Percentiles rank a stretch among this genome's conserved stretches.
Conservation (phyloP, 2,329 filamentous ascomycete species). For the Penicillium decumbens region DNA sequence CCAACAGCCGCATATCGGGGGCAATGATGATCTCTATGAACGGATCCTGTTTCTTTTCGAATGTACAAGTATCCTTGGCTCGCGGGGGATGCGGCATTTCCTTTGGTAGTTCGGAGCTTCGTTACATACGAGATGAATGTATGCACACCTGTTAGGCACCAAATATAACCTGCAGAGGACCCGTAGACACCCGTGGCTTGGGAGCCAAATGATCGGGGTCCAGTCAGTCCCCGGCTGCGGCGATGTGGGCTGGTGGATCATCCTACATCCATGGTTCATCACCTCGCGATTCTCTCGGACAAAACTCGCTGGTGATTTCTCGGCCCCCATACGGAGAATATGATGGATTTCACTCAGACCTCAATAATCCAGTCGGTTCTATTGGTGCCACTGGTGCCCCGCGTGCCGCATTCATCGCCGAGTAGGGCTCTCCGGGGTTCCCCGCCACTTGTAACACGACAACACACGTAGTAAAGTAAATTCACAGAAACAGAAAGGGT, state of each 20-base stretch:
- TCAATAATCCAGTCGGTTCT: neutral
- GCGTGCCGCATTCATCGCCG: neutral
- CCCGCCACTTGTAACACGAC: neutral
- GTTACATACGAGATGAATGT: neutral
- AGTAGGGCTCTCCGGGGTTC: neutral
- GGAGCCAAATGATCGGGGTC: neutral
- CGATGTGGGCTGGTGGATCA: slow-evolving; percentile 5
- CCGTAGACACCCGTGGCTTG: neutral
- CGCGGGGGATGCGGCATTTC: neutral
- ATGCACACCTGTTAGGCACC: neutral
- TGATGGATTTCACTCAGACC: no score
- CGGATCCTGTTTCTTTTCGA: neutral
- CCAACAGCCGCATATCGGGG: neutral
- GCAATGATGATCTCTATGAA: neutral
- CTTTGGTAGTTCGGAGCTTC: neutral
- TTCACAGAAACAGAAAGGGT: neutral
- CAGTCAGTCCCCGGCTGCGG: neutral
- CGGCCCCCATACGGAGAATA: no score
- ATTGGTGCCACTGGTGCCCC: neutral
- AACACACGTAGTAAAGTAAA: neutral
- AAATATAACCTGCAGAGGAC: neutral
- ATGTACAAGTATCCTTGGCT: neutral
- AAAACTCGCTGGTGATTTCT: slow-evolving; percentile 16
- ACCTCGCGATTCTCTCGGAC: slow-evolving; percentile 21
- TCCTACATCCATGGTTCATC: slow-evolving; percentile 7